These are phyloP conservation scores for Floccularia luteovirens DNA, from an alignment of 768 basidiomycete genomes.

Conservation along the genomic window DNA sequence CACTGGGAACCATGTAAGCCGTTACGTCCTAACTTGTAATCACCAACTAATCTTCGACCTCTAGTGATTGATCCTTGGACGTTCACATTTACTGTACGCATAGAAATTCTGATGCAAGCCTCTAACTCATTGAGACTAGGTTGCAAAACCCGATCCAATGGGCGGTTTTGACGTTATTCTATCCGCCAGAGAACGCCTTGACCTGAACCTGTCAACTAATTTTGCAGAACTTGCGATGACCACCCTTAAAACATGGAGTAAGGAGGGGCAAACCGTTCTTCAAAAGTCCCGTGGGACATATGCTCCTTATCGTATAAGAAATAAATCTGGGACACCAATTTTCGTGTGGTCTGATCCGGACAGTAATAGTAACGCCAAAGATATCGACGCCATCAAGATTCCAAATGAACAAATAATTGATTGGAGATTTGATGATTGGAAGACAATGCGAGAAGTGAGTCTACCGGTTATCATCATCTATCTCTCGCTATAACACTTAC, in stretches of 20 bases:
- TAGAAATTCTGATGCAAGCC: too few species aligned
- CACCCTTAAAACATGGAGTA: constrained; percentile 64
- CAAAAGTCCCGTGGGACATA: constrained; percentile 79
- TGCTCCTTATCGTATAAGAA: constrained; percentile 89
- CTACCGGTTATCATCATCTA: background rate
- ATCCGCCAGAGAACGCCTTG: constrained; percentile 74
- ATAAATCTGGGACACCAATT: constrained; percentile 83
- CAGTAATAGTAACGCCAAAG: constrained; percentile 35
- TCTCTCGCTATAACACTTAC: constrained; percentile 1
- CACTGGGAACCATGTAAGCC: constrained; percentile 91
- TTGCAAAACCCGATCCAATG: constrained; percentile 39
- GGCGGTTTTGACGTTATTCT: constrained; percentile 53
- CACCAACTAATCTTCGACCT: constrained; percentile 4
- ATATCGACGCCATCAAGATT: constrained; percentile 50
- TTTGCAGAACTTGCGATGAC: constrained; percentile 83
- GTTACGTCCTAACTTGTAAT: background rate
- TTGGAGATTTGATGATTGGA: constrained; percentile 98
- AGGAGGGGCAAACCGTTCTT: constrained; percentile 63
- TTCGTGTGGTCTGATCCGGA: constrained; percentile 83
- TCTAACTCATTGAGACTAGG: constrained; percentile 24
- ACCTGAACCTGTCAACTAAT: constrained; percentile 85
- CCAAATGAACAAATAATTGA: constrained; percentile 73
- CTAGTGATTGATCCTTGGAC: constrained; percentile 95
- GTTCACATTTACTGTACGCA: constrained; percentile 59
- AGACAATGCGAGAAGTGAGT: constrained; percentile 82